These are phyloP conservation scores for Trichoderma virens DNA, from an alignment of 495 filamentous ascomycete genomes.

Conservation along the genomic window DNA sequence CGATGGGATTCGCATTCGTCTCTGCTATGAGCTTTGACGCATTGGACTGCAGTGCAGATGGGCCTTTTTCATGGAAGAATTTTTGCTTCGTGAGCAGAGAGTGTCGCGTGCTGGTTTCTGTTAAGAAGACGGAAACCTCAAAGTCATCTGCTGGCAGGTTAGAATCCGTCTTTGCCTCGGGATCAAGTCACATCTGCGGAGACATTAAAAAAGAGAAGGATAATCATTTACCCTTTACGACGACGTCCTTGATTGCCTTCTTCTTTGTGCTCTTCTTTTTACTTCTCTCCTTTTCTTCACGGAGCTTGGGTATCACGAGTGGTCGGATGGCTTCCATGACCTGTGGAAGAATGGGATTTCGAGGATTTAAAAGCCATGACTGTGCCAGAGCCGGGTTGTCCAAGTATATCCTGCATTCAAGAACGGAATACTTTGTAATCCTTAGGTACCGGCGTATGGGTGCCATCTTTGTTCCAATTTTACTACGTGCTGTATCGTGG, in stretches of 20 bases:
- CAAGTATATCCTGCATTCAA: constrained; percentile 92
- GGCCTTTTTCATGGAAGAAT: constrained; percentile 49
- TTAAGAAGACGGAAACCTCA: constrained; percentile 88
- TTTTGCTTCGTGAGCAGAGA: constrained; percentile 81
- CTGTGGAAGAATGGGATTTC: constrained; percentile 64
- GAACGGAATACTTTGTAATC: constrained; percentile 80
- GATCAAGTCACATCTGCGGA: background rate
- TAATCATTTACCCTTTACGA: constrained; percentile 65
- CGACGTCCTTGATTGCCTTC: constrained; percentile 79
- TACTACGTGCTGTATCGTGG: background rate
- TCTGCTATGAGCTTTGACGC: constrained; percentile 50
- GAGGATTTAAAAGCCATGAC: constrained; percentile 72
- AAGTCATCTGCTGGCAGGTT: constrained; percentile 66
- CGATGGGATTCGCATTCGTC: constrained; percentile 42
- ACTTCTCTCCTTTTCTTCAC: constrained; percentile 71
- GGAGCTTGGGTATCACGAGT: constrained; percentile 78
- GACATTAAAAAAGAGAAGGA: background rate
- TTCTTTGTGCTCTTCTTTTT: constrained; percentile 48
- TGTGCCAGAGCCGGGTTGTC: constrained; percentile 74
- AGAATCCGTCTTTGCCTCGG: constrained; percentile 8
- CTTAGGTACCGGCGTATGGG: constrained; percentile 77
- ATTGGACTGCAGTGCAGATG: constrained; percentile 48
- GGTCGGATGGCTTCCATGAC: constrained; percentile 79
- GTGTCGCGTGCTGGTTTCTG: constrained; percentile 79
- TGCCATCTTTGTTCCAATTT: constrained; percentile 48